Conservation (phyloP, 371 early-diverging fungal genomes). For the Mucor velutinosus region DNA sequence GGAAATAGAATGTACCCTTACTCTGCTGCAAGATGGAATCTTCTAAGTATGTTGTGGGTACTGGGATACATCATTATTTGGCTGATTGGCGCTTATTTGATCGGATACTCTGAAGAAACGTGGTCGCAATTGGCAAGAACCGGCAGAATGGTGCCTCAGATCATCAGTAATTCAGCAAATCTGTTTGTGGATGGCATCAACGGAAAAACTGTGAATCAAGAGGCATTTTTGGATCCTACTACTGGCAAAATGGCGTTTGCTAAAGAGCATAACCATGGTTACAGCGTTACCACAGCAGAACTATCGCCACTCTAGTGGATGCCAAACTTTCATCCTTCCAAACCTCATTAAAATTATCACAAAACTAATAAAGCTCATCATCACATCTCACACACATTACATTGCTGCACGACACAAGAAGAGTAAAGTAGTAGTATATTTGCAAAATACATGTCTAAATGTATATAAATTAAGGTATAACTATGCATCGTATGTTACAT, state of each 20-base stretch:
- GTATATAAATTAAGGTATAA: no score
- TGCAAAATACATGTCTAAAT: no score
- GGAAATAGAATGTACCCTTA: conserved; percentile 5
- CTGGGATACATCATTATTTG: conserved; percentile 6
- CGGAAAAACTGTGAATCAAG: background rate
- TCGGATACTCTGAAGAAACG: conserved; percentile 15
- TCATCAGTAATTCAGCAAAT: conserved; percentile 15
- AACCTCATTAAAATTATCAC: no score
- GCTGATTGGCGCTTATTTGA: conserved; percentile 18
- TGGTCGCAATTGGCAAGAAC: conserved; percentile 10
- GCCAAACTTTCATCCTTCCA: no score
- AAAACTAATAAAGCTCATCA: no score
- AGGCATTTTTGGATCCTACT: conserved; percentile 3
- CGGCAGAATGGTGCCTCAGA: conserved; percentile 11
- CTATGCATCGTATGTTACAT: background rate
- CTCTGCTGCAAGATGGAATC: conserved; percentile 10
- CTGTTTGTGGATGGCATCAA: conserved; percentile 2
- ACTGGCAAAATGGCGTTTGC: conserved; percentile 3
- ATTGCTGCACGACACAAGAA: no score
- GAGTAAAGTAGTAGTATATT: no score
- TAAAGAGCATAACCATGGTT: conserved; percentile 8
- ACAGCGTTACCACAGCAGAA: conserved; percentile 6
- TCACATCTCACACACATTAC: no score
- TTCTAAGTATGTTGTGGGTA: conserved; percentile 13
- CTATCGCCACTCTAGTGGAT: no score